A percentile compares a stretch with the other conserved stretches of the same genome.
Evolutionary conservation across 257 asterid species (phyloP).

Genomic region (Ophiorrhiza pumila): DNA sequence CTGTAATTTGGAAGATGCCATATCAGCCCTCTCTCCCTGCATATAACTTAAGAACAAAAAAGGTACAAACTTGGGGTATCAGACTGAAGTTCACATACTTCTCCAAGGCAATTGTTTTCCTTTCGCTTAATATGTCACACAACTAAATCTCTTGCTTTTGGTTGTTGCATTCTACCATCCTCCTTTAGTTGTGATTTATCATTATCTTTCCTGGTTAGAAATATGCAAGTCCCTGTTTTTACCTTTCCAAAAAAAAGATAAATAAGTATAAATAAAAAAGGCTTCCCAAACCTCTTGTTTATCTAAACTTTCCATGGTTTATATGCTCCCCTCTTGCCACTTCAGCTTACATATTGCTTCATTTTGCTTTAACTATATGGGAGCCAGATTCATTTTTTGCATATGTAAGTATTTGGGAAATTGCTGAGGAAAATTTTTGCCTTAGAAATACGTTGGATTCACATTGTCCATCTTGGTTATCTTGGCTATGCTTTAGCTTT

Average conservation of each 20-base stretch:
- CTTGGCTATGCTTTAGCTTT: neutral
- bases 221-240: neutral
- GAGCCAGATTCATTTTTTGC: neutral
- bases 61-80: neutral
- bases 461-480: neutral
- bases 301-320: neutral
- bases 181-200: neutral
- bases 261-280: neutral
- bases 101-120: neutral
- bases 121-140: neutral
- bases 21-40: neutral
- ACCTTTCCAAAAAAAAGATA: neutral
- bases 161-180: neutral
- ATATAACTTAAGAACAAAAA: neutral
- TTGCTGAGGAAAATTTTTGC: neutral
- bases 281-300: neutral
- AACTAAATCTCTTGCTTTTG: neutral
- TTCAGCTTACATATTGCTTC: neutral
- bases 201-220: neutral
- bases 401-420: neutral
- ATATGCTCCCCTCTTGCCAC: neutral
- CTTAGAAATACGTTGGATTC: neutral
- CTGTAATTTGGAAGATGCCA: neutral
- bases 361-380: neutral
- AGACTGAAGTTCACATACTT: neutral